Conservation (phyloP, 345 rosid species). For the Eucalyptus erythrocorys region DNA sequence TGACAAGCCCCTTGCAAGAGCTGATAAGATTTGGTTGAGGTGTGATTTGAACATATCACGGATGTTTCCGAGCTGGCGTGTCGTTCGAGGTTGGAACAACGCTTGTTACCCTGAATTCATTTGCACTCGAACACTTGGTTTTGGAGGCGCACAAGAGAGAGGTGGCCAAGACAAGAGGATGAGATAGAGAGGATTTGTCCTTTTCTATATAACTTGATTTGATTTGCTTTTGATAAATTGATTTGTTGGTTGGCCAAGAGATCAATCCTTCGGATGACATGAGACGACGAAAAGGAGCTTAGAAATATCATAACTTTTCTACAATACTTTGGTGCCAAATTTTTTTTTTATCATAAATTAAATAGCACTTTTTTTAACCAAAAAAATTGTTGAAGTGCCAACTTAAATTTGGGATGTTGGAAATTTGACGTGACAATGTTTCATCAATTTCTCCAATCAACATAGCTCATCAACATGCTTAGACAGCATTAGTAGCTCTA, state of each 20-base stretch:
- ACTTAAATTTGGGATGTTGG: neutral
- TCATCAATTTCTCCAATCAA: neutral
- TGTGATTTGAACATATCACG: neutral
- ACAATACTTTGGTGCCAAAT: accelerated
- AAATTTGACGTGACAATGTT: neutral
- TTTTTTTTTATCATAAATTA: neutral
- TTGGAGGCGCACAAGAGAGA: neutral
- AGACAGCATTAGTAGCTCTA: neutral
- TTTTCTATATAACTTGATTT: neutral
- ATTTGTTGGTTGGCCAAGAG: neutral
- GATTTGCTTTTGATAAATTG: neutral
- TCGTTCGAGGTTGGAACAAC: neutral
- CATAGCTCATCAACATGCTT: accelerated
- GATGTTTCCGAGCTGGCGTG: neutral
- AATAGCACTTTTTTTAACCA: neutral
- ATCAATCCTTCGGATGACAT: neutral
- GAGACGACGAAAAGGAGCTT: neutral
- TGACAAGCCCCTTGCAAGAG: neutral
- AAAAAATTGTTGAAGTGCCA: neutral
- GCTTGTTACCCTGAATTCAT: neutral
- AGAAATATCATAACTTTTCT: neutral
- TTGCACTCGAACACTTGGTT: neutral
- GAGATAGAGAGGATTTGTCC: neutral
- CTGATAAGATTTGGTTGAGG: neutral
- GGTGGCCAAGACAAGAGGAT: neutral